Evolutionary conservation across 495 filamentous ascomycete genomes (phyloP).

Genomic region (Talaromyces nanjingensis): DNA sequence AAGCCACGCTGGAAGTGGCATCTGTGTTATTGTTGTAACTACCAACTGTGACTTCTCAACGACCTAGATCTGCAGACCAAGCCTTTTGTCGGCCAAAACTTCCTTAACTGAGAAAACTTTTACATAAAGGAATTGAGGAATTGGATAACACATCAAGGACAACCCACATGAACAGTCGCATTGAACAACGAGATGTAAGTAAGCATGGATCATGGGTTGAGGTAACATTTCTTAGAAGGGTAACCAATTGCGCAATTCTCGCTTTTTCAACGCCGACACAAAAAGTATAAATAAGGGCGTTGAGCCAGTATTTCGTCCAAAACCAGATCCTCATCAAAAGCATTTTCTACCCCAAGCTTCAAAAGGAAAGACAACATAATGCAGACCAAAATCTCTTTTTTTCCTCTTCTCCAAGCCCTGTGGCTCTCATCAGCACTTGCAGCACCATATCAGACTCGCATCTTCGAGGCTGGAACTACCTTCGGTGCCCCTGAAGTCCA

Average conservation of each 20-base stretch:
- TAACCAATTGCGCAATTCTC: constrained; percentile 1
- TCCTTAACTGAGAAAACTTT: background rate
- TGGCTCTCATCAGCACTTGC: constrained; percentile 5
- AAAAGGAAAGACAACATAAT: constrained; percentile 1
- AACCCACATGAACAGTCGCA: background rate
- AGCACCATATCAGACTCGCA: constrained; percentile 8
- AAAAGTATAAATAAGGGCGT: constrained; percentile 4
- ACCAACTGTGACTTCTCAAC: background rate
- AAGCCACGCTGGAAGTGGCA: background rate
- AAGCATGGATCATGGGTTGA: constrained; percentile 3
- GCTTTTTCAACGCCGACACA: background rate
- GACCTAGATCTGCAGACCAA: constrained; percentile 6
- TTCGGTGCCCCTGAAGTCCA: constrained; percentile 4
- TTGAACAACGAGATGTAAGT: background rate
- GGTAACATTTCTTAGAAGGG: background rate
- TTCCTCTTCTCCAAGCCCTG: background rate
- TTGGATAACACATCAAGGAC: background rate
- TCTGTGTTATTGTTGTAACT: background rate
- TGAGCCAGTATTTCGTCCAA: background rate
- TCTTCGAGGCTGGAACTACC: constrained; percentile 8
- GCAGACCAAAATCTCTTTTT: constrained; percentile 1
- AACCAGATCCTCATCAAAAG: background rate
- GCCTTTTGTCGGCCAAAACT: constrained; percentile 2
- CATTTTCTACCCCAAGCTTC: background rate
- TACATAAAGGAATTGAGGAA: constrained; percentile 5